Evolutionary conservation across 73 alveolate species (phyloP).

Genomic region (Tetrahymena borealis): DNA sequence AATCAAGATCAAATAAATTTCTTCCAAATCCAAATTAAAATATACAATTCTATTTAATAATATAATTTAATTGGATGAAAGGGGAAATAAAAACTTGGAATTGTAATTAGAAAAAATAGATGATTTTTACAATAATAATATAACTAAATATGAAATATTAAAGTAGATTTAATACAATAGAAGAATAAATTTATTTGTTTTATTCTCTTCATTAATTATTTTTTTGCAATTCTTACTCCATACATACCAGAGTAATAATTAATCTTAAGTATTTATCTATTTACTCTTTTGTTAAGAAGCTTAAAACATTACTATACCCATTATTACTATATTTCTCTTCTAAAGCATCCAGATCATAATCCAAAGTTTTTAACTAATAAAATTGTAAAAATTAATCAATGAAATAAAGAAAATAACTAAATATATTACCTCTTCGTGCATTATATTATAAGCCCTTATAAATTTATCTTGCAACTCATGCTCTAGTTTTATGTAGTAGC

Average conservation of each 20-base stretch:
- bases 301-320: not conserved
- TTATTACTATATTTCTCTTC: not conserved
- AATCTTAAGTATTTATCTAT: not conserved
- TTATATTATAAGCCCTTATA: not conserved
- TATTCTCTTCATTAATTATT: no score
- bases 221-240: not conserved
- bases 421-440: not conserved
- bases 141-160: no score
- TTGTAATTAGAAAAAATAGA: no score
- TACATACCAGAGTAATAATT: not conserved
- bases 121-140: no score
- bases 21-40: no score
- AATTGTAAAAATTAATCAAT: not conserved
- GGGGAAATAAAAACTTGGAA: no score
- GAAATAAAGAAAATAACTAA: not conserved
- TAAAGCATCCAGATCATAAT: not conserved
- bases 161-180: no score
- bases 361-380: not conserved
- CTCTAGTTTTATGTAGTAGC: not conserved
- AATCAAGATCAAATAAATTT: no score
- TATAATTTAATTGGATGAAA: no score
- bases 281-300: not conserved
- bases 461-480: not conserved
- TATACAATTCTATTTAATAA: no score
- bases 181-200: no score